Conservation (phyloP, 495 filamentous ascomycete genomes). For the Annulohypoxylon maeteangense region DNA sequence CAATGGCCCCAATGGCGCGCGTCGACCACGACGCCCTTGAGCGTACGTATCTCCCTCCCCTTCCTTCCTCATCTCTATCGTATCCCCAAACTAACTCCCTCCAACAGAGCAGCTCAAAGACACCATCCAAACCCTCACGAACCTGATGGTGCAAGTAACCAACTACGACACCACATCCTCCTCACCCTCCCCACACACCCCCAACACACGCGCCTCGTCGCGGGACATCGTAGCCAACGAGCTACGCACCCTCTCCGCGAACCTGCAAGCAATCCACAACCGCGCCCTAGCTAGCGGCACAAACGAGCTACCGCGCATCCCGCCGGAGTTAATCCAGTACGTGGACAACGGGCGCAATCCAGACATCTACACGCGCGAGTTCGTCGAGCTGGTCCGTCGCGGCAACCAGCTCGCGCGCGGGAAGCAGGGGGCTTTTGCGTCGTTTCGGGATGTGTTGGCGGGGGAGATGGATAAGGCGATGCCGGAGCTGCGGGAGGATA, state of each 20-base stretch:
- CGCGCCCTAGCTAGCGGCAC: no score
- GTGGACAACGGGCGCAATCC: constrained; percentile 94
- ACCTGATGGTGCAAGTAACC: constrained; percentile 76
- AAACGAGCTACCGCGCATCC: constrained; percentile 64
- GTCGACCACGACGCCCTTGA: constrained; percentile 58
- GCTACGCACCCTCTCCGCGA: constrained; percentile 51
- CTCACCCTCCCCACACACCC: constrained; percentile 48
- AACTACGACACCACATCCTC: constrained; percentile 74
- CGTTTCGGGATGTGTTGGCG: constrained; percentile 84
- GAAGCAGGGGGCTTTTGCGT: constrained; percentile 80
- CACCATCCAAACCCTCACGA: constrained; percentile 88
- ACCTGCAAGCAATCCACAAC: constrained; percentile 59
- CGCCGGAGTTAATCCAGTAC: constrained; percentile 92
- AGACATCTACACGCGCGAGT: constrained; percentile 97
- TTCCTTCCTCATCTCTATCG: not conserved
- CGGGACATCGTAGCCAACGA: constrained; percentile 57
- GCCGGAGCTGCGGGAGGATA: constrained; percentile 79
- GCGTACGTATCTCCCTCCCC: constrained; percentile 46
- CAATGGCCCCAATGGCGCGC: constrained; percentile 60
- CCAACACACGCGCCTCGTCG: constrained; percentile 61
- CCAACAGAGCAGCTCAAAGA: constrained; percentile 68
- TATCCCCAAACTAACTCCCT: constrained; percentile 17
- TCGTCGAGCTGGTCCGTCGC: constrained; percentile 88
- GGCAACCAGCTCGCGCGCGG: constrained; percentile 87
- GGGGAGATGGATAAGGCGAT: constrained; percentile 80